A percentile compares a stretch with the other conserved stretches of the same genome.
Evolutionary conservation across 495 filamentous ascomycete genomes (phyloP).

Genomic region (Hamigera avellanea): DNA sequence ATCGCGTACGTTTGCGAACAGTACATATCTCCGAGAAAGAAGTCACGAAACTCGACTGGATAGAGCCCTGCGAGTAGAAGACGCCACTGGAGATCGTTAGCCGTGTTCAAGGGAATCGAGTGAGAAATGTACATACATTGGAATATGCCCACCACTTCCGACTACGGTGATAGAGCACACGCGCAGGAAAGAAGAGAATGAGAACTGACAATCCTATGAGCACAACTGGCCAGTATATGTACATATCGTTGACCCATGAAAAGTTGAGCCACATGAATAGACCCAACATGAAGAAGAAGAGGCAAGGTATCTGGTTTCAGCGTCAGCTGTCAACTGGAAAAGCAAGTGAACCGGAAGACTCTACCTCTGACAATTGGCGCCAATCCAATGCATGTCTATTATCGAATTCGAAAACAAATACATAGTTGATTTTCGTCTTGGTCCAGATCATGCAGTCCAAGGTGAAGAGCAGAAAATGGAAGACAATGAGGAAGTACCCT

Average conservation of each 20-base stretch:
- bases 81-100: conserved; percentile 52
- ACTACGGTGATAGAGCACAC: conserved; percentile 61
- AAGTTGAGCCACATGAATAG: conserved; percentile 84
- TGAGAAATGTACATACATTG: conserved; percentile 46
- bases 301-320: conserved; percentile 50
- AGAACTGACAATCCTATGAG: conserved; percentile 53
- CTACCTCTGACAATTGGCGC: conserved; percentile 71
- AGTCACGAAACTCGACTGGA: conserved; percentile 92
- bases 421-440: conserved; percentile 78
- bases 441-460: conserved; percentile 75
- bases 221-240: conserved; percentile 80
- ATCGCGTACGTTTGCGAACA: conserved; percentile 87
- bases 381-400: conserved; percentile 74
- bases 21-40: conserved; percentile 95
- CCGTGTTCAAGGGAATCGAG: background rate
- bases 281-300: conserved; percentile 68
- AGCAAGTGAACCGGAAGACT: background rate
- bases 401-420: conserved; percentile 95
- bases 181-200: conserved; percentile 65
- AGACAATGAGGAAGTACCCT: conserved; percentile 68
- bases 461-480: conserved; percentile 65
- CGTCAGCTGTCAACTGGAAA: conserved; percentile 7
- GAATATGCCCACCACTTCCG: conserved; percentile 78
- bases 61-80: conserved; percentile 75
- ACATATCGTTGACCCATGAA: conserved; percentile 54